Evolutionary conservation across 306 rosid species (phyloP), one percentile per base, ranked within the genome.

Genomic region (Pyrus betulifolia): DNA sequence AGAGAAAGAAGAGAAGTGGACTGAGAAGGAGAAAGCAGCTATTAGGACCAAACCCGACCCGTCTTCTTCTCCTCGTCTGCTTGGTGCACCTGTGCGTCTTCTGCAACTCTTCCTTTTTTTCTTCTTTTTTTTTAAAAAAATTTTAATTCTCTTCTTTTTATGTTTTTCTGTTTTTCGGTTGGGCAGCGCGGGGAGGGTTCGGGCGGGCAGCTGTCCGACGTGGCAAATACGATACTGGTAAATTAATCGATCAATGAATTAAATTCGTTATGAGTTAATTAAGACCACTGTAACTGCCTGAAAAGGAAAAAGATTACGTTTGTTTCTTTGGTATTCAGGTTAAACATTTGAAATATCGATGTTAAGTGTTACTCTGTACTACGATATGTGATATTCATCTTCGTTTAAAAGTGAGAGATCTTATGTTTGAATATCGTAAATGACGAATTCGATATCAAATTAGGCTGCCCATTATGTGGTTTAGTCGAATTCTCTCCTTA

Each of bases 1-100:
- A 67, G 28, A 64, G 65, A 71, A 33, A 84, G 87, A 87, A 75
- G 85, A 76, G 85, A 33, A 83, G 89, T 86, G 90, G 85, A 88
- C 87, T 86, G 81, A 78, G 74, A 90, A 81, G 74, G 79, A 77
- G 85, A 79, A 44, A 57, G 80, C 76, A 66, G 80, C 76, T 74
- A 35, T 18, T 18, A 51, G 35, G 84, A 84, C 80, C 83, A 76
- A 61, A 82, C 80, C 82, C 78, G 65, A 82, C 80, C 82, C 76
- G 66, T 78, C 74, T 38, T 76, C 35, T 79, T 70, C 63, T 59
- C 27, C 70, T 42, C 44, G 62, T 8, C 62, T 57, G 13, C 27
- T 8, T 51, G 3, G 54, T 42, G 69, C 69, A 64, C 45, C 69
- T 19, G 67, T 25, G 67, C 27, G 72, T 75, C 62, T n/a, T 58